Evolutionary conservation across 2,329 filamentous ascomycete genomes (phyloP).

Genomic region (Alternaria sp.): DNA sequence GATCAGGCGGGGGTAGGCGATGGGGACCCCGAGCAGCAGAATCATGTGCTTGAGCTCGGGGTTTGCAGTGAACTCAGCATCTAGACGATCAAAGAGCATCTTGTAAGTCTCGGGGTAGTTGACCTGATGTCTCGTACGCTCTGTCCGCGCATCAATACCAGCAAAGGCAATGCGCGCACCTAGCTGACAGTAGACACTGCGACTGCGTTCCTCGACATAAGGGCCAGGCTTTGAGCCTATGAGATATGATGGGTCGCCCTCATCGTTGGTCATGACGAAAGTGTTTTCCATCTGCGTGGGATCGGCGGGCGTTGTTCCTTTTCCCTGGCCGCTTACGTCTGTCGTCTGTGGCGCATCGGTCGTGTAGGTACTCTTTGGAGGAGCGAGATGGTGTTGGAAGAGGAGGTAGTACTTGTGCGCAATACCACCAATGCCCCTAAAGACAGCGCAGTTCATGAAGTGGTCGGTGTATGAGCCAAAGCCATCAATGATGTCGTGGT

Average conservation of each 20-base stretch:
- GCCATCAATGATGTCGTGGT: slow-evolving; percentile 72
- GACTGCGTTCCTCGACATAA: slow-evolving; percentile 69
- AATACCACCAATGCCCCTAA: slow-evolving; percentile 69
- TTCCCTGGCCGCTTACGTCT: slow-evolving; percentile 57
- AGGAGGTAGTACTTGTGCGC: slow-evolving; percentile 69
- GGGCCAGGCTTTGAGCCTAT: slow-evolving; percentile 75
- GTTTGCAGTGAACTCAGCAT: slow-evolving; percentile 61
- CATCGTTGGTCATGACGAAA: slow-evolving; percentile 69
- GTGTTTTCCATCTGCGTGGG: slow-evolving; percentile 76
- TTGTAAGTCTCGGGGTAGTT: slow-evolving; percentile 78
- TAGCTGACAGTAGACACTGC: slow-evolving; percentile 69
- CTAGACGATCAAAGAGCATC: slow-evolving; percentile 65
- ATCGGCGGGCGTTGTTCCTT: slow-evolving; percentile 67
- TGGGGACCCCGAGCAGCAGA: slow-evolving; percentile 74
- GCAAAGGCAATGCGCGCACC: slow-evolving; percentile 70
- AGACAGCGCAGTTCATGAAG: slow-evolving; percentile 72
- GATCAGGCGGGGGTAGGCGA: slow-evolving; percentile 77
- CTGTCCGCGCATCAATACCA: slow-evolving; percentile 68
- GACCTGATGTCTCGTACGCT: slow-evolving; percentile 89
- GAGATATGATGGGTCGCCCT: slow-evolving; percentile 77
- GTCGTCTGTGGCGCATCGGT: slow-evolving; percentile 71
- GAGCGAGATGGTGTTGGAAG: slow-evolving; percentile 80
- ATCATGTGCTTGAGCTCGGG: slow-evolving; percentile 69
- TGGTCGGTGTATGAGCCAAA: slow-evolving; percentile 72
- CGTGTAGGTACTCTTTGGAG: slow-evolving; percentile 85